These are phyloP conservation scores for Lycium barbarum DNA, from an alignment of 257 asterid genomes.

Conservation along the genomic window DNA sequence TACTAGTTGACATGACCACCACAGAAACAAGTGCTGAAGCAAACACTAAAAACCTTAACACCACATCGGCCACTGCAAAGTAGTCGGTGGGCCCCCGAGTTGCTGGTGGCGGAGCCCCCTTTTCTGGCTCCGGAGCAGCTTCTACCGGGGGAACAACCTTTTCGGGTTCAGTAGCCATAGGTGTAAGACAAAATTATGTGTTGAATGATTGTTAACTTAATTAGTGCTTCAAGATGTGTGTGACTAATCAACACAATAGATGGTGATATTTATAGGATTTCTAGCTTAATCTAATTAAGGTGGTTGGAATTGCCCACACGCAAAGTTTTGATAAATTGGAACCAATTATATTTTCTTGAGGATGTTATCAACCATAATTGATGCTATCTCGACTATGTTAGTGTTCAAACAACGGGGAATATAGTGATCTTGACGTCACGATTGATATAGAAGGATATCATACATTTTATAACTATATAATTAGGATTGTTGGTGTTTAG, in stretches of 20 bases:
- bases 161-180: slow-evolving; percentile 22
- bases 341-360: slow-evolving; percentile 8
- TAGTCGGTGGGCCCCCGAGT: background rate
- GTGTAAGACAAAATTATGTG: background rate
- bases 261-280: slow-evolving; percentile 22
- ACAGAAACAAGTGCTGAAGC: slow-evolving; percentile 63
- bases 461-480: slow-evolving; percentile 3
- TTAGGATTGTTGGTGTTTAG: background rate
- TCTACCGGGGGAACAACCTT: slow-evolving; percentile 30
- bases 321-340: slow-evolving; percentile 31
- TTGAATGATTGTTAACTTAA: background rate
- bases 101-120: slow-evolving; percentile 12
- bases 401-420: background rate
- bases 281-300: background rate
- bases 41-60: slow-evolving; percentile 65
- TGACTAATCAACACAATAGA: background rate
- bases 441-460: background rate
- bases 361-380: background rate
- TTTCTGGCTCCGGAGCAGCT: slow-evolving; percentile 39
- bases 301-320: slow-evolving; percentile 39
- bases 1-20: slow-evolving; percentile 67
- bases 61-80: slow-evolving; percentile 52
- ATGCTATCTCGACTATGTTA: background rate
- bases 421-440: background rate
- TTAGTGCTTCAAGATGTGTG: background rate